phyloP scores from a whole-genome alignment of 2,329 filamentous ascomycete genomes.

The Didymellaceae sp. region DNA sequence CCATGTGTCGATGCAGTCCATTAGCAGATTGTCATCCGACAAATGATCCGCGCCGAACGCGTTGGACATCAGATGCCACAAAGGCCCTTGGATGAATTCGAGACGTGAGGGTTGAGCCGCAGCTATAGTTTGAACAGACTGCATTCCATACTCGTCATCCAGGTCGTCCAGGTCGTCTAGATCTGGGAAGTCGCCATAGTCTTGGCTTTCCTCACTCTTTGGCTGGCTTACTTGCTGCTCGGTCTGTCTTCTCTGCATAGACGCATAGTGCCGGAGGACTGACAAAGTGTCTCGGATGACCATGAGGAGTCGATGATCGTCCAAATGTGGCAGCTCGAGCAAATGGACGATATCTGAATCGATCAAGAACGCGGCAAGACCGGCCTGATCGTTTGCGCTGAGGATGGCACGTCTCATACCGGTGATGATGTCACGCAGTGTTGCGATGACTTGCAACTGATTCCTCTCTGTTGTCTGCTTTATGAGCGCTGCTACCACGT shows the following conservation, averaged over 20 bases:
- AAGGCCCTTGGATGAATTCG: conserved; percentile 54
- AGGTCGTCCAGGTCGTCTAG: conserved; percentile 60
- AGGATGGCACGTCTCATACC: conserved; percentile 58
- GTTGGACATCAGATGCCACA: conserved; percentile 64
- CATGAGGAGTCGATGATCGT: conserved; percentile 51
- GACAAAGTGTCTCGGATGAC: conserved; percentile 59
- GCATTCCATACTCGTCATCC: conserved; percentile 36
- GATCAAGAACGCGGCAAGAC: conserved; percentile 53
- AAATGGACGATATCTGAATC: conserved; percentile 54
- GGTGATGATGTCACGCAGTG: conserved; percentile 60
- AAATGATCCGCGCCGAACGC: conserved; percentile 65
- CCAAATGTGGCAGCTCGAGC: conserved; percentile 60
- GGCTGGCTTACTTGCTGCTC: conserved; percentile 41
- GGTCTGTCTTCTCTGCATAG: conserved; percentile 15
- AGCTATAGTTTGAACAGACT: background rate
- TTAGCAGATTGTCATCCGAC: conserved; percentile 61
- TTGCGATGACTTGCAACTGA: conserved; percentile 63
- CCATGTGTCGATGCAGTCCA: conserved; percentile 63
- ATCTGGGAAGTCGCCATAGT: conserved; percentile 66
- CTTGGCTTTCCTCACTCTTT: conserved; percentile 66
- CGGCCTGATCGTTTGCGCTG: conserved; percentile 49
- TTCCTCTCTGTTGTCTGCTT: conserved; percentile 62
- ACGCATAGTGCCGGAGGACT: conserved; percentile 54
- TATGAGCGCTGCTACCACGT: conserved; percentile 56
- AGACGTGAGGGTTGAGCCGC: conserved; percentile 29